phyloP scores from a whole-genome alignment of 1,139 yeast genomes.

The Debaryomycetaceae sp. region DNA sequence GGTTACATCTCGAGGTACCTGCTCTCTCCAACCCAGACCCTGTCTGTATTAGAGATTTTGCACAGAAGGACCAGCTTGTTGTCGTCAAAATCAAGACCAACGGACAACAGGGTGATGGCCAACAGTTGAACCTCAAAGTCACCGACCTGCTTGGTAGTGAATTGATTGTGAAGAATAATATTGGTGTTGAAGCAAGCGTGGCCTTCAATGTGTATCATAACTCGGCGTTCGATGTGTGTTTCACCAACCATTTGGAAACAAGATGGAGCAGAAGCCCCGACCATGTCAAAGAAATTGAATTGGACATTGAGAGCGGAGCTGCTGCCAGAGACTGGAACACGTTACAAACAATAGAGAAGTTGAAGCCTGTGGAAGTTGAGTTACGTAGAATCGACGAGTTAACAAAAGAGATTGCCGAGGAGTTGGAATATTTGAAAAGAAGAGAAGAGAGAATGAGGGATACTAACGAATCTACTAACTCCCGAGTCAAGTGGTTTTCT shows the following conservation, averaged over 20 bases:
- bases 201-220: conserved; percentile 83
- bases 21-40: conserved; percentile 35
- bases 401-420: conserved; percentile 73
- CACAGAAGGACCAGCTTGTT: conserved; percentile 76
- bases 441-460: conserved; percentile 94
- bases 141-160: conserved; percentile 70
- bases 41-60: conserved; percentile 86
- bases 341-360: conserved; percentile 85
- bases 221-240: conserved; percentile 88
- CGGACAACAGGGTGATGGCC: conserved; percentile 84
- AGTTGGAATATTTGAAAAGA: conserved; percentile 73
- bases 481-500: conserved; percentile 84
- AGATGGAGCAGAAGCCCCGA: conserved; percentile 29
- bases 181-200: conserved; percentile 62
- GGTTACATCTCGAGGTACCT: conserved; percentile 40
- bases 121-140: conserved; percentile 58
- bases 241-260: conserved; percentile 59
- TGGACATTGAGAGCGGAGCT: conserved; percentile 93
- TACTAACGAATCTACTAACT: conserved; percentile 91
- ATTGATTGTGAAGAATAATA: conserved; percentile 60
- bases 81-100: conserved; percentile 73
- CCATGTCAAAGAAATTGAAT: conserved; percentile 64
- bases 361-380: conserved; percentile 89
- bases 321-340: conserved; percentile 98
- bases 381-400: conserved; percentile 80